A percentile compares a stretch with the other conserved stretches of the same genome.
phyloP scores from a whole-genome alignment of 2,329 filamentous ascomycete genomes.

The Fusarium sp. region DNA sequence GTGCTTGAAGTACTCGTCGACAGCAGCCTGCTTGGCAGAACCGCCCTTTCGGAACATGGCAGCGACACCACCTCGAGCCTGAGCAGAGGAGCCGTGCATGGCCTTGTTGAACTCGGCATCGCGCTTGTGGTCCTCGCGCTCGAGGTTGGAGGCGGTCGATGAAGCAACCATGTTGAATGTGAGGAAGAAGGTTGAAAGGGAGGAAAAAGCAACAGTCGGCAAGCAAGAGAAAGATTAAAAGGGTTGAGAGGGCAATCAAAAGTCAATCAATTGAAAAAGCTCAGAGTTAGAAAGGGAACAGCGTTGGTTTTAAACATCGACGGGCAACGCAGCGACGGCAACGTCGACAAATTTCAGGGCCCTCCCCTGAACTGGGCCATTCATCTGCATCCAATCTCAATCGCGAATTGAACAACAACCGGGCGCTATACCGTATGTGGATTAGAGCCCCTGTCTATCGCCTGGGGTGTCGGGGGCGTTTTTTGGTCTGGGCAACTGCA shows the following conservation, averaged over 20 bases:
- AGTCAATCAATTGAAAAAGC: conserved; percentile 16
- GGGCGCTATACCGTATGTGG: conserved; percentile 33
- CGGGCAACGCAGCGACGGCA: conserved; percentile 33
- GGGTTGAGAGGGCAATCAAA: conserved; percentile 21
- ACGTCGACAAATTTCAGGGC: conserved; percentile 47
- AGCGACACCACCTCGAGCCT: conserved; percentile 77
- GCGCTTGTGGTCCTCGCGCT: conserved; percentile 84
- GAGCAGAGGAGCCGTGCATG: conserved; percentile 80
- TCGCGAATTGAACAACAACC: conserved; percentile 38
- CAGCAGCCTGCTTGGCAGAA: conserved; percentile 80
- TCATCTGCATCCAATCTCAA: conserved; percentile 45
- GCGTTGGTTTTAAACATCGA: conserved; percentile 42
- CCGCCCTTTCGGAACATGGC: conserved; percentile 88
- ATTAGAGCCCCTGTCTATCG: conserved; percentile 30
- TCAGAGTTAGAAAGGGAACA: conserved; percentile 27
- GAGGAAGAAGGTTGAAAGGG: conserved; percentile 26
- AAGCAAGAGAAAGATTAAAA: background rate
- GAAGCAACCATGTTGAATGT: conserved; percentile 59
- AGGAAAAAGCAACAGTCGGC: conserved; percentile 13
- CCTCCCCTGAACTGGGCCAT: conserved; percentile 42
- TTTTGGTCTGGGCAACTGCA: conserved; percentile 23
- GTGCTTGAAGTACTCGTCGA: conserved; percentile 96
- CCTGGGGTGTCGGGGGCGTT: conserved; percentile 28
- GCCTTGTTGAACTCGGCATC: conserved; percentile 93
- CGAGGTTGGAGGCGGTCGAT: conserved; percentile 65